These are phyloP conservation scores for Talaromyces stipitatus DNA, from an alignment of 495 filamentous ascomycete species.

Conservation along the genomic window DNA sequence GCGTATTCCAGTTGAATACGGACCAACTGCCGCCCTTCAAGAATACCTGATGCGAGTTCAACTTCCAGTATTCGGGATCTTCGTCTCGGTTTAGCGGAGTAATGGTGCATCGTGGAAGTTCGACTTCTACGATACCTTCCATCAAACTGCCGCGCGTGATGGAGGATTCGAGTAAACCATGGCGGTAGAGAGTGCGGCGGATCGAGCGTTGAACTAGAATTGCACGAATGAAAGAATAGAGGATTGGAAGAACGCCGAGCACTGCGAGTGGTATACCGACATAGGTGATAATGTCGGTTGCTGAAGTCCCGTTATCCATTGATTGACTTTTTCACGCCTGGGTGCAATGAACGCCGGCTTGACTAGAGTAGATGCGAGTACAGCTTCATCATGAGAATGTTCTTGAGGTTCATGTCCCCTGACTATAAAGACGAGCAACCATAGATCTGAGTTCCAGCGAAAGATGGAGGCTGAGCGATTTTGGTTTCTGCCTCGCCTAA, in stretches of 20 bases:
- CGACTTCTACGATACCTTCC: slow-evolving; percentile 58
- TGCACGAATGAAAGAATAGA: slow-evolving; percentile 47
- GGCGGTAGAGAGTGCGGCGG: slow-evolving; percentile 44
- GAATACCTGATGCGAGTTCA: slow-evolving; percentile 34
- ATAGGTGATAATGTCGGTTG: slow-evolving; percentile 40
- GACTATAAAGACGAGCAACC: too few relatives aligned
- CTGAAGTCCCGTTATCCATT: slow-evolving; percentile 11
- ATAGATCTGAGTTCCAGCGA: background rate
- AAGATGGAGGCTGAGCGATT: background rate
- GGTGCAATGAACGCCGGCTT: background rate
- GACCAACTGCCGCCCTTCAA: slow-evolving; percentile 58
- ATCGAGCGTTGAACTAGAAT: slow-evolving; percentile 49
- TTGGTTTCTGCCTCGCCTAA: background rate
- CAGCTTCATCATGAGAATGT: background rate
- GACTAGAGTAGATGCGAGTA: background rate
- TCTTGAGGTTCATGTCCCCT: background rate
- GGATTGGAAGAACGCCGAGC: slow-evolving; percentile 58
- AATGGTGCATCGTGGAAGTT: slow-evolving; percentile 55
- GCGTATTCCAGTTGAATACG: slow-evolving; percentile 54
- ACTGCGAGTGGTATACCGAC: slow-evolving; percentile 59
- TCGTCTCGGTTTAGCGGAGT: slow-evolving; percentile 46
- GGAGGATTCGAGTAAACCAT: slow-evolving; percentile 36
- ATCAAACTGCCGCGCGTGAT: slow-evolving; percentile 55
- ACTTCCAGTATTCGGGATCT: slow-evolving; percentile 47
- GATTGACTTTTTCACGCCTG: background rate